A percentile compares a stretch with the other conserved stretches of the same genome.
These are phyloP conservation scores for Fusarium sp. DNA, from an alignment of 2,329 filamentous ascomycete species.

Conservation along the genomic window DNA sequence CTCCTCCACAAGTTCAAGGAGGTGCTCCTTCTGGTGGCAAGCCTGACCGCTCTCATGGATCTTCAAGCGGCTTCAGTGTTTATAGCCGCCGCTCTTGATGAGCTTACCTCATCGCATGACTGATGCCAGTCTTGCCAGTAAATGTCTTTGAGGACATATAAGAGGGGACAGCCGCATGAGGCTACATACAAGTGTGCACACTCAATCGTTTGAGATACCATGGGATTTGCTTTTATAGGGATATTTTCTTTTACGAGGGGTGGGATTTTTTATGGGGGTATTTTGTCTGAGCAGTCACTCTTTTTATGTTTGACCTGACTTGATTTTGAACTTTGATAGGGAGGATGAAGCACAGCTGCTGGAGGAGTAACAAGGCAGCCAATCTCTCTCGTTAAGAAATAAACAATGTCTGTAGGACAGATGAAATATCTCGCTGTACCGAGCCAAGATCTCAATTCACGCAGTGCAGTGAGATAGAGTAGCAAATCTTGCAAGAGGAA, in stretches of 20 bases:
- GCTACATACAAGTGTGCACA: slow-evolving; percentile 30
- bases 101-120: neutral
- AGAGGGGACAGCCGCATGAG: slow-evolving; percentile 23
- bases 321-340: neutral
- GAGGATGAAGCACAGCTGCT: neutral
- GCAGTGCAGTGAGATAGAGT: neutral
- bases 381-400: neutral
- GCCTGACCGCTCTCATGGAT: slow-evolving; percentile 21
- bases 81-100: slow-evolving; percentile 15
- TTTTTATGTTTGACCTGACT: slow-evolving; percentile 6
- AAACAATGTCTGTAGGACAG: neutral
- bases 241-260: neutral
- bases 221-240: slow-evolving; percentile 10
- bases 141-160: slow-evolving; percentile 39
- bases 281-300: slow-evolving; percentile 13
- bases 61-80: slow-evolving; percentile 26
- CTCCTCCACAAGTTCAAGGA: slow-evolving; percentile 13
- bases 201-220: slow-evolving; percentile 32
- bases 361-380: slow-evolving; percentile 2
- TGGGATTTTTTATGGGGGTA: slow-evolving; percentile 1
- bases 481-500: neutral
- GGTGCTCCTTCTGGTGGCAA: slow-evolving; percentile 20
- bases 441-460: neutral
- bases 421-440: neutral
- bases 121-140: slow-evolving; percentile 6